Base-by-base conservation (phyloP, 805 yeast genomes). In the Wickerhamiella alocasiicola region DNA sequence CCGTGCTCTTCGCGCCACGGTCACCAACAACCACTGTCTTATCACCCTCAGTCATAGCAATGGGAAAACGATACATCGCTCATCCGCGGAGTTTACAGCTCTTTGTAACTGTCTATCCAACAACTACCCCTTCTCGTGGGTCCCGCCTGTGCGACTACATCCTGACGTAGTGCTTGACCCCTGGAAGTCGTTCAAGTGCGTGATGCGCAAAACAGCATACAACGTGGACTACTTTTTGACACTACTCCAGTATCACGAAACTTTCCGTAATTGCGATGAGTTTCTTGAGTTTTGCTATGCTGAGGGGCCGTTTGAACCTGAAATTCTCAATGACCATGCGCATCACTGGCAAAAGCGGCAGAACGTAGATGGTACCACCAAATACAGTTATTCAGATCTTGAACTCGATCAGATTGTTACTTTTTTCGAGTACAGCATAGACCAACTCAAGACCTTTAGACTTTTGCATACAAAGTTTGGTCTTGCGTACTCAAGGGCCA, bases 221-320 rank as follows among this genome's bases (percentile, higher is more conserved):
- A 19, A 19, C n/a, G 27, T 78, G 26, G 78, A 78, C 47, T 47
- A 67, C 6, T 59, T 76, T 26, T 52, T 80, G 11, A 56, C 65
- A n/a, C 46, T 76, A 3, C 44, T 59, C 5, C 54, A 60, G 18
- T 30, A 23, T 31, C 74, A 62, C 46, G 61, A 61, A 11, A 54
- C 61, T 3, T 51, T 63, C 13, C 35, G 52, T 4, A 51, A 58
- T 3, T 62, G 65, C 44, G 67, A 60, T 24, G 48, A 66, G 7
- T 28, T 71, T 6, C 63, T 68, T 67, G 67, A 65, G 38, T 71
- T 71, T 47, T 50, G 29, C 16, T 35, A 27, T 24, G 21, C 32
- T 2, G 38, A 33, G 18, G 42, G 36, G 66, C 24, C 49, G 59
- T 2, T 49, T 54, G 9, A 55, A 59, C 6, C 59, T 55, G 1